Conservation (phyloP, 2,329 filamentous ascomycete species). For the Xylaria sp. region DNA sequence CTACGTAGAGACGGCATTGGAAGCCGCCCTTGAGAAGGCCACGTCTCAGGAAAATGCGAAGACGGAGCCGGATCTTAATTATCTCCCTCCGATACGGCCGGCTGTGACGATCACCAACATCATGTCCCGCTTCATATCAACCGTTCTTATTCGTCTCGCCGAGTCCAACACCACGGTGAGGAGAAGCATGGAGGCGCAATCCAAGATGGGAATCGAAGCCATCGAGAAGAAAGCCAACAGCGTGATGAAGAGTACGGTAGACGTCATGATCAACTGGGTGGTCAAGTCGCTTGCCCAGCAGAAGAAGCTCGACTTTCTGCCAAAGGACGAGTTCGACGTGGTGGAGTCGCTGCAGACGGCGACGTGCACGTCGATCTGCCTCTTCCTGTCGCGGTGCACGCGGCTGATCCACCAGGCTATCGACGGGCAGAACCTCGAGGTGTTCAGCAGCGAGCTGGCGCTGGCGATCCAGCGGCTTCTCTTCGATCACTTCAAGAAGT, state of each 20-base stretch:
- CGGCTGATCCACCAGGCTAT: constrained; percentile 68
- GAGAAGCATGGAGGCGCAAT: constrained; percentile 84
- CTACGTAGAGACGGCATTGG: constrained; percentile 68
- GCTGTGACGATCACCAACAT: constrained; percentile 89
- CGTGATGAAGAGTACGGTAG: constrained; percentile 59
- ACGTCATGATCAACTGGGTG: constrained; percentile 76
- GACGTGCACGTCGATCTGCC: constrained; percentile 80
- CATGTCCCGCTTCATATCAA: constrained; percentile 89
- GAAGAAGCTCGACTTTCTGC: constrained; percentile 87
- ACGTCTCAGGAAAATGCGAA: constrained; percentile 77
- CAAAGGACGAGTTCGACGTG: constrained; percentile 70
- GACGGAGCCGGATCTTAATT: constrained; percentile 83
- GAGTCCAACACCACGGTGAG: constrained; percentile 88
- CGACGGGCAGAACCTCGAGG: constrained; percentile 80
- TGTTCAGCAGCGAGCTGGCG: constrained; percentile 83
- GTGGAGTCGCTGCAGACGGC: constrained; percentile 81
- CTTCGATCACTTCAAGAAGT: constrained; percentile 93
- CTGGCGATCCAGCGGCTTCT: constrained; percentile 76
- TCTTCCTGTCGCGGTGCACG: constrained; percentile 74
- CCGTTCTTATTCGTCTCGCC: constrained; percentile 86
- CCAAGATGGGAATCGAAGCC: constrained; percentile 69
- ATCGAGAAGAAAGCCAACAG: constrained; percentile 82
- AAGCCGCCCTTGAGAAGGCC: constrained; percentile 73
- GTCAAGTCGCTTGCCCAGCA: constrained; percentile 72
- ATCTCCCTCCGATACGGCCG: constrained; percentile 76